Conservation (phyloP, 306 rosid species). For the Herpetospermum pedunculosum region DNA sequence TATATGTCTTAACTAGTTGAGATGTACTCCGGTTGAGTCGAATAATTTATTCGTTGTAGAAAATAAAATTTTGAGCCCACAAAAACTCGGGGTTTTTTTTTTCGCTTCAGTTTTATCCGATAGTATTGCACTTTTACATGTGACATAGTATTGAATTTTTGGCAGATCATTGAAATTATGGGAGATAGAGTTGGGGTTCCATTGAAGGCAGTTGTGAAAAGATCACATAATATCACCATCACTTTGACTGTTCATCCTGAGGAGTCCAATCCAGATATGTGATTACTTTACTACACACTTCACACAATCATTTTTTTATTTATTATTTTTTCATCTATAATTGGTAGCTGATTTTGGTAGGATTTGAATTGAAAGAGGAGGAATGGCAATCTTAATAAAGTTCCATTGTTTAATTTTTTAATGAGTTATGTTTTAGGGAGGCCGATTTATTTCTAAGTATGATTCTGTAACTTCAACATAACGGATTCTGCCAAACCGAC, state of each 20-base stretch:
- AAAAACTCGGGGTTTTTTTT: neutral
- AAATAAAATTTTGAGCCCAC: too few relatives aligned
- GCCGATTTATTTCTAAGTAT: too few relatives aligned
- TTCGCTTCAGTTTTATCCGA: too few relatives aligned
- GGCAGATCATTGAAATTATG: conserved; percentile 67
- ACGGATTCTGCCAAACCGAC: too few relatives aligned
- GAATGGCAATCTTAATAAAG: neutral
- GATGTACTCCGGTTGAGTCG: too few relatives aligned
- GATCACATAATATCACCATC: conserved; percentile 26
- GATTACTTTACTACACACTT: neutral
- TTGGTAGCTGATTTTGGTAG: neutral
- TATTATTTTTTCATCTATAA: neutral
- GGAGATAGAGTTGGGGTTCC: conserved; percentile 62
- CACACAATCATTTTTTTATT: neutral
- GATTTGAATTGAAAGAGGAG: neutral
- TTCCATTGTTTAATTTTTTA: too few relatives aligned
- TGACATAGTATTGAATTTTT: conserved; percentile 7
- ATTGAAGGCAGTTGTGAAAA: conserved; percentile 44
- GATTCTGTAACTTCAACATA: too few relatives aligned
- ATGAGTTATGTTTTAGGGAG: too few relatives aligned
- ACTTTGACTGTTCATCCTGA: conserved; percentile 60
- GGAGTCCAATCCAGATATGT: conserved; percentile 49
- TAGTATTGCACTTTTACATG: too few relatives aligned
- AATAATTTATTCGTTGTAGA: too few relatives aligned
- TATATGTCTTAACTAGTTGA: too few relatives aligned